phyloP scores from a whole-genome alignment of 805 yeast genomes.

The Cyberlindnera euphorbiae region DNA sequence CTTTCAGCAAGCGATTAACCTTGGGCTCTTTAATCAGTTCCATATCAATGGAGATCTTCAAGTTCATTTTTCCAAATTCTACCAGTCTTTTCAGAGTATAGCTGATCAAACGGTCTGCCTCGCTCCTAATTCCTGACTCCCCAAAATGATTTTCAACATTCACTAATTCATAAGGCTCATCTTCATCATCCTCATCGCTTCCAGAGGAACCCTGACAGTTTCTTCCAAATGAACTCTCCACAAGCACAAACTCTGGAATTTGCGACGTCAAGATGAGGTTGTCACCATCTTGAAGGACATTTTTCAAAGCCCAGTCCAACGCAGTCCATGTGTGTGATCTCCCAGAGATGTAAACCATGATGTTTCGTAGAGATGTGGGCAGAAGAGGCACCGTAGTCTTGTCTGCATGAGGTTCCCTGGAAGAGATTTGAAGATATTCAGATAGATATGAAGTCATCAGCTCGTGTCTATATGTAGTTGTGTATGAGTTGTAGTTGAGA shows the following conservation, averaged over 20 bases:
- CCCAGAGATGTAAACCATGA: slow-evolving; percentile 22
- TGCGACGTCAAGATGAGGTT: slow-evolving; percentile 19
- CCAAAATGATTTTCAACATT: too few relatives aligned
- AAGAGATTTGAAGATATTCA: slow-evolving; percentile 1
- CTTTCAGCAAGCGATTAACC: slow-evolving; percentile 13
- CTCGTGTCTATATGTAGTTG: slow-evolving; percentile 18
- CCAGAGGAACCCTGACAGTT: too few relatives aligned
- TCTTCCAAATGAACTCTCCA: too few relatives aligned
- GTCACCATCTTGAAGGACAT: slow-evolving; percentile 22
- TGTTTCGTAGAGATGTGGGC: slow-evolving; percentile 21
- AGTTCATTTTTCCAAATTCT: slow-evolving; percentile 7
- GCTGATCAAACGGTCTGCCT: slow-evolving; percentile 11
- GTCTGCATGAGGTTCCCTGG: neutral
- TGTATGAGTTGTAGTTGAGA: slow-evolving; percentile 17
- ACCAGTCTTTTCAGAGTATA: slow-evolving; percentile 16
- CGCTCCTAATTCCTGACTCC: slow-evolving; percentile 8
- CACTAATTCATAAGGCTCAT: slow-evolving; percentile 10
- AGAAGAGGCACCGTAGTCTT: neutral
- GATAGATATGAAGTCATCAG: slow-evolving; percentile 14
- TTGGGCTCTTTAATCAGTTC: slow-evolving; percentile 22
- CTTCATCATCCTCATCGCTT: slow-evolving; percentile 10
- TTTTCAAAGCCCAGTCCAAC: slow-evolving; percentile 21
- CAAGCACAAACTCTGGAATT: slow-evolving; percentile 17
- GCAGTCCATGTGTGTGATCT: slow-evolving; percentile 24
- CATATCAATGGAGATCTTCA: slow-evolving; percentile 20